phyloP scores from a whole-genome alignment of 73 alveolate species.

The Halteria grandinella region DNA sequence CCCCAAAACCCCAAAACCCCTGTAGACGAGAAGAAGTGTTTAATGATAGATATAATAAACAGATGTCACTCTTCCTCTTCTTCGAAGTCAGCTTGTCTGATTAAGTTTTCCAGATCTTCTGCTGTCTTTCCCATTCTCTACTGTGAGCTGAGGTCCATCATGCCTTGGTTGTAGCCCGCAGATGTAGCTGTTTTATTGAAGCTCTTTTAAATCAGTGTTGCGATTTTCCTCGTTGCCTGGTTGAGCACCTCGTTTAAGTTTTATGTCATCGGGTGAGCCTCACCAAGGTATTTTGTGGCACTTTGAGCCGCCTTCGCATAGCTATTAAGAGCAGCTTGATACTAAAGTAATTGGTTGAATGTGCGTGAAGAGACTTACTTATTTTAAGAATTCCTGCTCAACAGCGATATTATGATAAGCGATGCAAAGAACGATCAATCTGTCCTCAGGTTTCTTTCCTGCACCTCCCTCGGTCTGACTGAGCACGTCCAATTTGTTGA shows the following conservation, averaged over 20 bases:
- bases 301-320: conserved; percentile 54
- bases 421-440: conserved; percentile 71
- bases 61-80: no score
- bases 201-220: conserved; percentile 33
- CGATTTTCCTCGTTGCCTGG: conserved; percentile 50
- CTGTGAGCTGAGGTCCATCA: no score
- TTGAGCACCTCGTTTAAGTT: conserved; percentile 48
- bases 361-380: not conserved
- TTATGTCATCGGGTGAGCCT: conserved; percentile 57
- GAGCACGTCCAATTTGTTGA: conserved; percentile 24
- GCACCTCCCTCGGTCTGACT: not conserved
- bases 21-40: no score
- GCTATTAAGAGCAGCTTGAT: conserved; percentile 43
- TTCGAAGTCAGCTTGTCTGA: conserved; percentile 45
- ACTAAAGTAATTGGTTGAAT: no score
- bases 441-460: conserved; percentile 64
- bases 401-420: conserved; percentile 86
- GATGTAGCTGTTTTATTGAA: conserved; percentile 12
- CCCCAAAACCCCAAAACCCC: no score
- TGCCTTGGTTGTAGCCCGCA: no score
- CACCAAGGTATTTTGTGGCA: conserved; percentile 57
- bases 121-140: conserved; percentile 30
- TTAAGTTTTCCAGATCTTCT: conserved; percentile 29
- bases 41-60: no score
- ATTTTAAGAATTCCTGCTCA: conserved; percentile 73